Evolutionary conservation across 2,329 filamentous ascomycete genomes (phyloP), one percentile per base, ranked within the genome.

Genomic region (Thermothelomyces thermophilus): DNA sequence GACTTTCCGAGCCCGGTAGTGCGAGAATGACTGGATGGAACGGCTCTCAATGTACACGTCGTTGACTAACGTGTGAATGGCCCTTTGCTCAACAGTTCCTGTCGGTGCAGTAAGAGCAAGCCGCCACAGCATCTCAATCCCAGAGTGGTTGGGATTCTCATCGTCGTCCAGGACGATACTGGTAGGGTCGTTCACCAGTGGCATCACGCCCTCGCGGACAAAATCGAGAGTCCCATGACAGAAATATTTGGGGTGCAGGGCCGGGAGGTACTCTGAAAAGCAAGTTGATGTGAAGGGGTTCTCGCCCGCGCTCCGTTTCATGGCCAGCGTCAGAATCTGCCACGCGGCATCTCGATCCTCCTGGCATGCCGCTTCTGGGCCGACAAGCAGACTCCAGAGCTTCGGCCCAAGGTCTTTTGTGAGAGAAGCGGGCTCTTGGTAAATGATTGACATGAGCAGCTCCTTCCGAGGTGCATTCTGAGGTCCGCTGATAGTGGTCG

Each of bases 121-220:
- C 20, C 82, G 80, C 90, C 90, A 95, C n/a, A 95, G 71, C 50
- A 90, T 77, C 58, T 93, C 86, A 37, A 78, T 72, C 22, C 70
- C 79, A 56, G 66, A 77, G 53, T 72, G 76, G 56, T 76, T 70
- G 24, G 79, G 63, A 10, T 73, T 68, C n/a, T 73, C 68, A 7
- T 74, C 70, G 40, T 79, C 75, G 48, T 79, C 74, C 13, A 81
- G 66, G 17, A 73, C 62, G 42, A 75, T 70, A 19, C 70, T 70
- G 20, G 64, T 62, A 5, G 62, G 57, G 30, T 74, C 69, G 30
- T 73, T 71, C 5, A 80, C 66, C 34, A 75, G 68, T 5, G 70
- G 69, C 26, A 74, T 52, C 13, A 82, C 66, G 10, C 70, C 69
- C 31, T 73, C 72, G 35, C 75, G 72, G 17, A 87, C 73, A 58